These are phyloP conservation scores for Prototheca wickerhamii DNA, from an alignment of 163 green algal species.

Conservation along the genomic window DNA sequence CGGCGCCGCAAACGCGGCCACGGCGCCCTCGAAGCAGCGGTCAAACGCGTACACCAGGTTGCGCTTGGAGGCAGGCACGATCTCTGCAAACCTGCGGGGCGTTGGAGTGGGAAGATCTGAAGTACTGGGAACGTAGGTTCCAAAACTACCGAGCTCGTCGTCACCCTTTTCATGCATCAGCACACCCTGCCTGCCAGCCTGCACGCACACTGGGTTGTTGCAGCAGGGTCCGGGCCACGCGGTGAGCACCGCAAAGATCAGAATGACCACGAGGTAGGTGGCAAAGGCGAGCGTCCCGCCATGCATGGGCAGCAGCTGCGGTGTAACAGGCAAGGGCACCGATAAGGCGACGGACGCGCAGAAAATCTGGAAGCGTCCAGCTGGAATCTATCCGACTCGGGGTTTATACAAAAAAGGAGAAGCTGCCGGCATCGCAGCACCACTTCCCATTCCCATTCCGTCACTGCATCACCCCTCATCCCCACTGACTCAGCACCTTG, in stretches of 20 bases:
- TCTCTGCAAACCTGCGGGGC: conserved; percentile 52
- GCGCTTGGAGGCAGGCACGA: conserved; percentile 58
- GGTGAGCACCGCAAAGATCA: conserved; percentile 28
- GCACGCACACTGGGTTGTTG: conserved; percentile 29
- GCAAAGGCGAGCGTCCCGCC: conserved; percentile 9
- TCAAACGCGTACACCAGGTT: conserved; percentile 70
- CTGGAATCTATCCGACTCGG: not conserved
- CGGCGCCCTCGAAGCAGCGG: conserved; percentile 50
- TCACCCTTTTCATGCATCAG: not conserved
- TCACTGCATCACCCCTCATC: not conserved
- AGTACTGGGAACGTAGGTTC: no score
- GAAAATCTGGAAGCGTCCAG: not conserved
- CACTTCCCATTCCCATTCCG: not conserved
- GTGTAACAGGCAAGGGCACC: not conserved
- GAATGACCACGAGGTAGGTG: conserved; percentile 22
- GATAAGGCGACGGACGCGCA: not conserved
- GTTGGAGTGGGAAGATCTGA: not conserved
- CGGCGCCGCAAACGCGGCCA: conserved; percentile 65
- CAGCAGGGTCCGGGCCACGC: conserved; percentile 29
- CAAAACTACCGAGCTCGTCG: no score
- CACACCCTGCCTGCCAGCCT: not conserved
- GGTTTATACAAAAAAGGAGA: not conserved
- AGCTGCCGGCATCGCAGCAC: not conserved
- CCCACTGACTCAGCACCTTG: conserved; percentile 18
- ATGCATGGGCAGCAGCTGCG: conserved; percentile 19